Percentiles rank a stretch among this genome's conserved stretches.
phyloP scores from a whole-genome alignment of 202 grass and related monocot genomes.

The Setaria viridis region DNA sequence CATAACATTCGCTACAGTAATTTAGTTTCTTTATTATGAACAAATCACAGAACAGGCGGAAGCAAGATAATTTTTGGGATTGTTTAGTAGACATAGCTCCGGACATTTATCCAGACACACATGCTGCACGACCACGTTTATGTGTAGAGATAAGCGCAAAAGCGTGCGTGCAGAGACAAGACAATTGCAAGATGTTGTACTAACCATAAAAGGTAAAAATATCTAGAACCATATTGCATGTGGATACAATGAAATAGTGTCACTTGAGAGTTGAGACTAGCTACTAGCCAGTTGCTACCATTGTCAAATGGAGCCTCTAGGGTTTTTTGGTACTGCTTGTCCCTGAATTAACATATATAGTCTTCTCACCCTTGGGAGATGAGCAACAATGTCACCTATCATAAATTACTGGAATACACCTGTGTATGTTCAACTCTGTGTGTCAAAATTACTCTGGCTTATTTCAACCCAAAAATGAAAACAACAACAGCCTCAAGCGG shows the following conservation, averaged over 20 bases:
- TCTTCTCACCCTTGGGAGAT: constrained; percentile 10
- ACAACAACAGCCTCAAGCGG: constrained; percentile 23
- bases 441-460: constrained; percentile 40
- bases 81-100: neutral
- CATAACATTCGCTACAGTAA: neutral
- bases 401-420: constrained; percentile 3
- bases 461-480: constrained; percentile 20
- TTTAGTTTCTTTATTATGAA: neutral
- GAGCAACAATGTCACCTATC: constrained; percentile 31
- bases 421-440: constrained; percentile 22
- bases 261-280: no score
- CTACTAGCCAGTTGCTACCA: neutral
- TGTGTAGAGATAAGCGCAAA: no score
- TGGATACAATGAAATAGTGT: constrained; percentile 1
- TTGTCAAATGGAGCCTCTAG: neutral
- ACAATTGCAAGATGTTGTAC: neutral
- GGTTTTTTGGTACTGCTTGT: neutral
- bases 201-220: neutral
- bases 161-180: neutral
- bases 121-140: neutral
- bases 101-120: neutral
- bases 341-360: neutral
- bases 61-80: neutral
- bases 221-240: constrained; percentile 2
- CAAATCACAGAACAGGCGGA: neutral